A percentile compares a stretch with the other conserved stretches of the same genome.
These are phyloP conservation scores for Fusarium multiceps DNA, from an alignment of 2,329 filamentous ascomycete species.

Conservation along the genomic window DNA sequence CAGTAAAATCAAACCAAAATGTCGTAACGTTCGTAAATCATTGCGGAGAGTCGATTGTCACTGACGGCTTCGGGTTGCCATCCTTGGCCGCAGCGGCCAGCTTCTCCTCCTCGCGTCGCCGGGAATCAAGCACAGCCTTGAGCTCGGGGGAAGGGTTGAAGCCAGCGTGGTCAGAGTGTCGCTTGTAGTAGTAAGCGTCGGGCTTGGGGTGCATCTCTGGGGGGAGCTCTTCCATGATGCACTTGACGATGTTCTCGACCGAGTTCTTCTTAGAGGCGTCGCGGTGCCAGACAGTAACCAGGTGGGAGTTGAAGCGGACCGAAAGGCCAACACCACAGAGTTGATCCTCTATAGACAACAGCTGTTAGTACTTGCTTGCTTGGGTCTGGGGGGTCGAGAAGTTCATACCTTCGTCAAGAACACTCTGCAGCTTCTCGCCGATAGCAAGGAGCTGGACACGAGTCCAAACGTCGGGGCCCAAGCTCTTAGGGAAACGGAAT, in stretches of 20 bases:
- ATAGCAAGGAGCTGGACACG: constrained; percentile 84
- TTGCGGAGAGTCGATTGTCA: constrained; percentile 44
- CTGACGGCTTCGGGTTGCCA: constrained; percentile 42
- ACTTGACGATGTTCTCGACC: constrained; percentile 77
- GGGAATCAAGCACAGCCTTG: constrained; percentile 67
- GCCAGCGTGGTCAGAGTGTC: constrained; percentile 86
- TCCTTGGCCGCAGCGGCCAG: constrained; percentile 38
- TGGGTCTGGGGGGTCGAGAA: not conserved
- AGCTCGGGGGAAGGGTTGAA: constrained; percentile 75
- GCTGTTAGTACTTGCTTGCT: constrained; percentile 19
- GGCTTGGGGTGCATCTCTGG: constrained; percentile 77
- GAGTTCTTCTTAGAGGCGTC: constrained; percentile 84
- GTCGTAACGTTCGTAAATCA: constrained; percentile 40
- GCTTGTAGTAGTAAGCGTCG: constrained; percentile 85
- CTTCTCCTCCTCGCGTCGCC: constrained; percentile 59
- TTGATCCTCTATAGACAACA: constrained; percentile 72
- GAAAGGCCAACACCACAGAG: constrained; percentile 90
- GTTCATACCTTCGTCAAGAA: constrained; percentile 73
- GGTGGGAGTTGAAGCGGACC: constrained; percentile 87
- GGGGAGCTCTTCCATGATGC: constrained; percentile 78
- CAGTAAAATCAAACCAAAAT: constrained; percentile 20
- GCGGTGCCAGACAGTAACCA: constrained; percentile 94
- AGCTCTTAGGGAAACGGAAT: constrained; percentile 84
- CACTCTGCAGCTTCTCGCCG: constrained; percentile 81
- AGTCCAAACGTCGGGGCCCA: constrained; percentile 81